Evolutionary conservation across 257 asterid genomes (phyloP).

Genomic region (Solanum rostratum): DNA sequence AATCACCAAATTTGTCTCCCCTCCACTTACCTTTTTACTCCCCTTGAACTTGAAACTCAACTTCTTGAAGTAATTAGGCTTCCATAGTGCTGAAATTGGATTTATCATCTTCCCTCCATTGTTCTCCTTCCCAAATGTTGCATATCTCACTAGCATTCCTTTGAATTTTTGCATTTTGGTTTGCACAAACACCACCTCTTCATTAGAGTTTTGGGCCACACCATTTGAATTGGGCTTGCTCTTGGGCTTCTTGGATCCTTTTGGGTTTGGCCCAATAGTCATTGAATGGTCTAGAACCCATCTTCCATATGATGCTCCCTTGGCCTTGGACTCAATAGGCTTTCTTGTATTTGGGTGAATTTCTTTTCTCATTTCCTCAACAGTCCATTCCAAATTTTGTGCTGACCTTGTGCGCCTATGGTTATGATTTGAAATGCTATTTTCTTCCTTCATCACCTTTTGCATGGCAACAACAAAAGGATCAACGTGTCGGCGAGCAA

Average conservation of each 20-base stretch:
- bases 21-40: constrained; percentile 17
- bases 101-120: constrained; percentile 14
- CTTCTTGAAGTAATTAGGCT: constrained; percentile 22
- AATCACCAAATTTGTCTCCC: constrained; percentile 16
- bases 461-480: constrained; percentile 57
- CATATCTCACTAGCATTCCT: constrained; percentile 34
- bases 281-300: constrained; percentile 37
- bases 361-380: not conserved
- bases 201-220: not conserved
- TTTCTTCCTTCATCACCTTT: constrained; percentile 45
- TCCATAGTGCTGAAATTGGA: constrained; percentile 12
- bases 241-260: constrained; percentile 14
- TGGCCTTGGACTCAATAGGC: constrained; percentile 51
- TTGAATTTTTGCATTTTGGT: constrained; percentile 34
- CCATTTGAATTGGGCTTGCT: not conserved
- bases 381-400: constrained; percentile 8
- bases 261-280: constrained; percentile 10
- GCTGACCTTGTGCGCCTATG: constrained; percentile 48
- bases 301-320: constrained; percentile 61
- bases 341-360: constrained; percentile 10
- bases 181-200: constrained; percentile 2
- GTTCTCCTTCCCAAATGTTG: constrained; percentile 34
- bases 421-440: constrained; percentile 5
- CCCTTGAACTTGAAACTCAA: constrained; percentile 41
- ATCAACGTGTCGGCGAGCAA: constrained; percentile 26